phyloP scores from a whole-genome alignment of 371 early-diverging fungal species.

The Haplosporangium sp. region DNA sequence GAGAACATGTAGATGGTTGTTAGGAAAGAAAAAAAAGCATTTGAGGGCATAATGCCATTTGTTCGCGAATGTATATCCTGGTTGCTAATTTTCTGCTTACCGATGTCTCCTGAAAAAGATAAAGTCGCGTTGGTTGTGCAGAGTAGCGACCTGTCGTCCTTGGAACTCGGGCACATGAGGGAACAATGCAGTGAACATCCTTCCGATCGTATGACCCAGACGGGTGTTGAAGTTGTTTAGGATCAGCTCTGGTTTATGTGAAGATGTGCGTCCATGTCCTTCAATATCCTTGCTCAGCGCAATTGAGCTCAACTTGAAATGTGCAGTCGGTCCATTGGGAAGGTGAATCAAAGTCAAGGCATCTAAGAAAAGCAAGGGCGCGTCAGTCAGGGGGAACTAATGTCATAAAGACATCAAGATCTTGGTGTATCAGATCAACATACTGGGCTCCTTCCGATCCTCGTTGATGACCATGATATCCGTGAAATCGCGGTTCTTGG shows the following conservation, averaged over 20 bases:
- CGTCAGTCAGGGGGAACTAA: background rate
- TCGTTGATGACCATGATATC: constrained; percentile 94
- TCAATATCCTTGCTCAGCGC: constrained; percentile 82
- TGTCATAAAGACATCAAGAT: background rate
- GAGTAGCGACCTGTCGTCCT: constrained; percentile 96
- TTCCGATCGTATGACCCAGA: constrained; percentile 96
- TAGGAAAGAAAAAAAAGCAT: background rate
- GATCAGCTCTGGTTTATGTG: constrained; percentile 96
- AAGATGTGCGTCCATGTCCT: constrained; percentile 86
- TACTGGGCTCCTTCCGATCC: constrained; percentile 91
- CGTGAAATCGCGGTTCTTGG: constrained; percentile 90
- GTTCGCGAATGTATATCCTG: too few species aligned
- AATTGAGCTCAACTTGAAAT: constrained; percentile 91
- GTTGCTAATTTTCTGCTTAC: constrained; percentile 54
- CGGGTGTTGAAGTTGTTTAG: constrained; percentile 98
- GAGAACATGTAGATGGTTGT: background rate
- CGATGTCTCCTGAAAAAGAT: constrained; percentile 98
- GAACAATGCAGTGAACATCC: constrained; percentile 96
- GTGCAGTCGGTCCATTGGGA: constrained; percentile 97
- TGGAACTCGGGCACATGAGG: constrained; percentile 97
- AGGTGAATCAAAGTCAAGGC: constrained; percentile 94
- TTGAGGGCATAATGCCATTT: background rate
- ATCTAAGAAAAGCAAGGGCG: constrained; percentile 58
- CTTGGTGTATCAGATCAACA: constrained; percentile 26
- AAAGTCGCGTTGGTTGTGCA: constrained; percentile 99